phyloP scores from a whole-genome alignment of 805 yeast species.

The Pichia membranifaciens region DNA sequence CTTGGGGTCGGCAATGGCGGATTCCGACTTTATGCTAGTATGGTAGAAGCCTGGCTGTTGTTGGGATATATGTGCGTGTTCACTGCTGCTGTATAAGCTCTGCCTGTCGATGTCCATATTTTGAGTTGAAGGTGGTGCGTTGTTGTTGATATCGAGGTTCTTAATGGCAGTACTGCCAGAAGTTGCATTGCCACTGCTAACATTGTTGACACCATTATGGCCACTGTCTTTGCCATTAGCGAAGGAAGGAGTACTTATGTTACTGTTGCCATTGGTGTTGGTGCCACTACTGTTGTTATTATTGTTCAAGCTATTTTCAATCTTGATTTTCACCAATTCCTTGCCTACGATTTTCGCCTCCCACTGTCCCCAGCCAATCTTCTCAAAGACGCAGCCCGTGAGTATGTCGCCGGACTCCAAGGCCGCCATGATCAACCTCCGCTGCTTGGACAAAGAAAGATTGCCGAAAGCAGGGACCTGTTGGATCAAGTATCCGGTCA shows the following conservation, averaged over 20 bases:
- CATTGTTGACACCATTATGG: background rate
- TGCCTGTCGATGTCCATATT: too few relatives aligned
- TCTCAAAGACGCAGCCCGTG: conserved; percentile 71
- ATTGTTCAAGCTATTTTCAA: conserved; percentile 11
- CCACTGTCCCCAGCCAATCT: conserved; percentile 99
- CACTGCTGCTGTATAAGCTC: too few relatives aligned
- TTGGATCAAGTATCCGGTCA: conserved; percentile 67
- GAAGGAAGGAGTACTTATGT: too few relatives aligned
- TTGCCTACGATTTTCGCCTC: conserved; percentile 50
- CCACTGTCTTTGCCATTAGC: background rate
- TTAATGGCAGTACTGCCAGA: background rate
- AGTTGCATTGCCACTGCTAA: background rate
- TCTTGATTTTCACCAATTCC: conserved; percentile 23
- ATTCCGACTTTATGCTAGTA: background rate
- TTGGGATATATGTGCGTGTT: background rate
- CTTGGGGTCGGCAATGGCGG: background rate
- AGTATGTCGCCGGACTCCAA: conserved; percentile 64
- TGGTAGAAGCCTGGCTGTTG: background rate
- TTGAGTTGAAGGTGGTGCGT: background rate
- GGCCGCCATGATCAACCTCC: conserved; percentile 85
- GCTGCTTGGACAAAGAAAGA: conserved; percentile 78
- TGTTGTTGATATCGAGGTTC: background rate
- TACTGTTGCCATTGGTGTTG: background rate
- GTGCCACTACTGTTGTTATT: background rate
- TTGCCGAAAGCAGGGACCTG: conserved; percentile 78